Evolutionary conservation across 306 rosid genomes (phyloP).

Genomic region (Quercus aquifolioides): DNA sequence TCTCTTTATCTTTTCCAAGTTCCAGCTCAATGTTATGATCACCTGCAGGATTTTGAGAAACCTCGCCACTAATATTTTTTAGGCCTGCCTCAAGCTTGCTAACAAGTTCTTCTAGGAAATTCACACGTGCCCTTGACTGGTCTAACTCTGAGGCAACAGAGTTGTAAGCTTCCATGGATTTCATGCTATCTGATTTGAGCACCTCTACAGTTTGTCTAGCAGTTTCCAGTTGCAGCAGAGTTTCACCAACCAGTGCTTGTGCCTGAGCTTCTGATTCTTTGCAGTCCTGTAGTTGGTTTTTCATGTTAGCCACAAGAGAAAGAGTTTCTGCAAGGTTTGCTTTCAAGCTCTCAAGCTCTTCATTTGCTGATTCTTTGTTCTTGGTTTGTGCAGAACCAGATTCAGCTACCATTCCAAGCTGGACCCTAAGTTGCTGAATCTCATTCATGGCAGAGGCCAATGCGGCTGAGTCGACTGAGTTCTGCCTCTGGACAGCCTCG

Average conservation of each 20-base stretch:
- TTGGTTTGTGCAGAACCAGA: conserved; percentile 47
- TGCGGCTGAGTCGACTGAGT: conserved; percentile 47
- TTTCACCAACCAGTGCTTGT: conserved; percentile 45
- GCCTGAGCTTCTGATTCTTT: conserved; percentile 71
- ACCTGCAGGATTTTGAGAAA: conserved; percentile 13
- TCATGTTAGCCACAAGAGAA: conserved; percentile 60
- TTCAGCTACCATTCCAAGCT: conserved; percentile 58
- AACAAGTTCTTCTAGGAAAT: conserved; percentile 52
- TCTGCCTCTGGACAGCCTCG: conserved; percentile 50
- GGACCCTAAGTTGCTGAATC: conserved; percentile 62
- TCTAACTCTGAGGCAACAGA: conserved; percentile 57
- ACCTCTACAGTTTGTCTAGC: conserved; percentile 59
- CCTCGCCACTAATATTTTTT: conserved; percentile 10
- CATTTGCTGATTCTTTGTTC: conserved; percentile 39
- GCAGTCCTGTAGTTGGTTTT: conserved; percentile 44
- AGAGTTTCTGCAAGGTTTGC: conserved; percentile 60
- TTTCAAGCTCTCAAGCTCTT: conserved; percentile 64
- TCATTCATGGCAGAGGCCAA: conserved; percentile 59
- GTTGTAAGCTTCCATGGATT: conserved; percentile 47
- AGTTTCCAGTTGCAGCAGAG: conserved; percentile 66
- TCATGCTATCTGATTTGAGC: conserved; percentile 51
- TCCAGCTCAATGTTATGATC: conserved; percentile 15
- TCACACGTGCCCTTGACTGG: conserved; percentile 51
- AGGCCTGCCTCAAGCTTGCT: conserved; percentile 35
- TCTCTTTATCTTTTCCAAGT: conserved; percentile 23